Base-by-base conservation (phyloP, 495 filamentous ascomycete genomes). In the Annulohypoxylon nitens region DNA sequence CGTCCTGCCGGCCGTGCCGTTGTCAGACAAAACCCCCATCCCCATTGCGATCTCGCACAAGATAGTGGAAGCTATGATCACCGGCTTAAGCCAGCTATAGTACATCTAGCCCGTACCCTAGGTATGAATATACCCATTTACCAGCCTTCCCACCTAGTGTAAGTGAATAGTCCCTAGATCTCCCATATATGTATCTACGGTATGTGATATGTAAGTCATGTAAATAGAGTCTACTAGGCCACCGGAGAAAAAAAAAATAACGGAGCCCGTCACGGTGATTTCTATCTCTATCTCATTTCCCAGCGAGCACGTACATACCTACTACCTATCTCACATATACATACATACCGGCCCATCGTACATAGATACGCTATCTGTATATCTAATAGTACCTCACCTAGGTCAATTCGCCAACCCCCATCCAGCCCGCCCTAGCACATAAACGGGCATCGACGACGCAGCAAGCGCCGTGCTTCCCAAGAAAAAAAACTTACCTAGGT, bases 1-100 rank as follows among this genome's bases (percentile, higher is more conserved):
- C 60, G 45, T 61, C 60, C 64, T 73, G 65, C 53, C 64, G 63
- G 60, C 39, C 54, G 67, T 53, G 69, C 69, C 61, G 65, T 37
- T 69, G 64, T 65, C 36, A 69, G 51, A 69, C 70, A 65, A 23
- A 23, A 23, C 69, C 14, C 16, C 48, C 48, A 25, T 26, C 23
- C 1, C 20, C 20, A 23, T 23, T 51, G 20, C 45, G 70, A 73
- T 73, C 70, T 73, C 54, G 45, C 64, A 57, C 64, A 65, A 63
- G 43, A 23, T 23, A 61, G 30, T 6, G 30, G 30, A 30, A 37
- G 59, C 36, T 26, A 20, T 30, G 61, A 69, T 69, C 70, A 73
- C 70, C 61, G 54, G 14, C 12, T 41, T 43, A 30, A 30, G 5
- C 30, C 30, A 14, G 39, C 10, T 43, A n/a, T 43, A 14, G 39